Base-by-base conservation (phyloP, 2,329 filamentous ascomycete genomes). In the Pseudocercospora fijiensis region DNA sequence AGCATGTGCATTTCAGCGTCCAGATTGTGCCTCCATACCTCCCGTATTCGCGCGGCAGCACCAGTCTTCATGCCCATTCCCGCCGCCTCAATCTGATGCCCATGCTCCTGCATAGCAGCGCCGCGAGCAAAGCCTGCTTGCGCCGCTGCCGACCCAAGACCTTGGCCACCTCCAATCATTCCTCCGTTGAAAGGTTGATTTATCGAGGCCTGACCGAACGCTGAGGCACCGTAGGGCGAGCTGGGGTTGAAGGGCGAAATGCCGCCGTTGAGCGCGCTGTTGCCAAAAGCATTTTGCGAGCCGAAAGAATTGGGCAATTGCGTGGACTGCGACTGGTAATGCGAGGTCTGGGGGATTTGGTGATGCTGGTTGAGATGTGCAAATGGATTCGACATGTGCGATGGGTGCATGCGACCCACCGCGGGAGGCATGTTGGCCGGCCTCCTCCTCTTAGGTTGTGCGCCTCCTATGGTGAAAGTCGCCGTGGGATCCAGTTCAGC, bases 21-120 rank as follows among this genome's bases (percentile, higher is more conserved):
- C 67, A 98, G 80, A 73, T 98, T 98, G 71, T 92, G 87, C 76
- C 90, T 90, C 95, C 95, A 99, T 43, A 99, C 95, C 73, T 99
- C 94, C 69, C 93, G 86, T 88, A 98, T 98, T 76, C 92, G 85
- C 66, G 88, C 86, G 73, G 92, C 91, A 30, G 81, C 82, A 18
- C 85, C 84, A 65, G 86, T 78, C 85, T 86, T 77, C 78, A 78
- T 70, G 77, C 84, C 75, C 64, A 75, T 66, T 41, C 72, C 68
- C 37, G 65, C 68, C 30, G 64, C 67, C 37, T 70, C 69, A 13
- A 71, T 67, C 43, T 67, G 63, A 58, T 72, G 69, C 65, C 76
- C 74, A 62, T 77, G 77, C 67, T 83, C 79, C 67, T 84, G 82
- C 69, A 83, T 76, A 47, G 81, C 80, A 27, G 81, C 89, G 76